Evolutionary conservation across 768 basidiomycete species (phyloP).

Genomic region (Suillus subalutaceus): DNA sequence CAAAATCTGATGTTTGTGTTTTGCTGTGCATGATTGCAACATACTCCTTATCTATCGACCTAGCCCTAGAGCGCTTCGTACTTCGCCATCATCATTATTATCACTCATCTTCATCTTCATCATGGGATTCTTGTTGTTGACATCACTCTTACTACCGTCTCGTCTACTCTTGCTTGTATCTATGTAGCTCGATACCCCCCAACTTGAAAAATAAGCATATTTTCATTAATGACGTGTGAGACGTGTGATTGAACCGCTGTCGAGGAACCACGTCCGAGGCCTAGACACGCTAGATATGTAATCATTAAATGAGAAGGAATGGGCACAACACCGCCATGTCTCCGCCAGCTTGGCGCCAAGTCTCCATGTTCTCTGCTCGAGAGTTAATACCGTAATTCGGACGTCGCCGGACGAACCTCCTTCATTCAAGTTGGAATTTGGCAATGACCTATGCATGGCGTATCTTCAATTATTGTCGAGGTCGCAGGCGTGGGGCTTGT

Average conservation of each 20-base stretch:
- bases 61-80: neutral
- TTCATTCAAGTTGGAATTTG: neutral
- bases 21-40: neutral
- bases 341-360: neutral
- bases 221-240: neutral
- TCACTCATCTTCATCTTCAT: conserved; percentile 1
- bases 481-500: neutral
- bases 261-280: neutral
- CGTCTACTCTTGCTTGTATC: neutral
- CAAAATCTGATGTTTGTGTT: neutral
- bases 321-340: neutral
- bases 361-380: neutral
- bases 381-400: neutral
- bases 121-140: neutral
- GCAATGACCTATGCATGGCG: neutral
- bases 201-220: neutral
- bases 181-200: neutral
- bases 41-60: neutral
- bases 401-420: neutral
- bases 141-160: neutral
- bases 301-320: neutral
- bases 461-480: neutral
- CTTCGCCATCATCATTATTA: neutral
- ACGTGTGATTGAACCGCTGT: neutral
- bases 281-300: neutral